Base-by-base conservation (phyloP, 352 stramenopile species). In the Phytophthora rubi region DNA sequence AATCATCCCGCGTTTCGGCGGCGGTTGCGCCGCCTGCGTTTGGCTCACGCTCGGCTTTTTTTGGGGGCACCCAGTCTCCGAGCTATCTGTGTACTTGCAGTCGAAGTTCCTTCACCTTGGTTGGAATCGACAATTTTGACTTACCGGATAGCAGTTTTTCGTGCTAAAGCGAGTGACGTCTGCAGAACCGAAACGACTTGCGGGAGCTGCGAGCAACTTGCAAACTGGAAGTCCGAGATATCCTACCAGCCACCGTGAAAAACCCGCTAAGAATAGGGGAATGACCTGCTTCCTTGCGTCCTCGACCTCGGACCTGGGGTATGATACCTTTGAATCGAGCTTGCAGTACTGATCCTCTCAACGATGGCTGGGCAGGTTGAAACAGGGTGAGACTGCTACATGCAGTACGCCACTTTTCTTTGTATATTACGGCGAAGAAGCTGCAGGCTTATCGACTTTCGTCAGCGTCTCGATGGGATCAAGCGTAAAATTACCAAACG, bases 401-500 rank as follows among this genome's bases (percentile, higher is more conserved):
- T 37, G 23, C 16, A 10, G 3, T 7, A 3, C 7, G 1, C 44
- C 39, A 49, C 12, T 51, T 66, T 52, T 52, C 45, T 28, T 66
- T 67, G 45, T 54, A 62, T 62, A 58, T 69, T 75, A 75, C n/a
- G 53, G 53, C 26, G 53, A 65, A 42, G 58, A 21, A 15, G 51
- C 45, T 65, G 61, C 35, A 26, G 55, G 65, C 35, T 64, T 65
- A 10, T 63, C 33, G 55, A 65, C 54, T 33, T 60, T 68, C 32
- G 57, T 4, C 12, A 16, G 21, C 16, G 51, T 53, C 42, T 71
- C 64, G 21, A 95, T 77, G 2, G 79, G 54, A 32, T 96, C 89
- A 4, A 96, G 77, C n/a, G 89, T 96, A 55, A 95, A 95, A 65
- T 91, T 87, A 1, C 89, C 89, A 60, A 95, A 93, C 0, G 81